phyloP scores from a whole-genome alignment of 148 eudicot genomes.

The Limonium bicolor region DNA sequence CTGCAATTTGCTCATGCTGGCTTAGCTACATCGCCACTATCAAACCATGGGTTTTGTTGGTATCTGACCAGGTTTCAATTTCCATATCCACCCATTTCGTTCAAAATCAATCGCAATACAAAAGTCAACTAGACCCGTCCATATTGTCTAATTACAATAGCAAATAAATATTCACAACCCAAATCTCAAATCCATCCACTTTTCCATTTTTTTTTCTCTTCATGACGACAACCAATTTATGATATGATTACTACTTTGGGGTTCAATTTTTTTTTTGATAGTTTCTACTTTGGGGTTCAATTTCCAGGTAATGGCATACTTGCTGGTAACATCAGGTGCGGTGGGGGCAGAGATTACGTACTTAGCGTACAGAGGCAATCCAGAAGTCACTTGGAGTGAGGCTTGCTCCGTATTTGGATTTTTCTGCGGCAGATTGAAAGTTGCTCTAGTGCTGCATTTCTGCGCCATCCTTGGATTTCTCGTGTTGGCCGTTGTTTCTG shows the following conservation, averaged over 20 bases:
- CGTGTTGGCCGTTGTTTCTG: constrained; percentile 50
- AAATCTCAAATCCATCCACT: too few species aligned
- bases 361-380: constrained; percentile 59
- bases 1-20: constrained; percentile 47
- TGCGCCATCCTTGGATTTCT: constrained; percentile 49
- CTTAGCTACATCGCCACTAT: constrained; percentile 21
- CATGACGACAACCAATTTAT: too few species aligned
- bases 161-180: too few species aligned
- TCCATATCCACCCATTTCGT: too few species aligned
- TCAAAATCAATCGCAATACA: too few species aligned
- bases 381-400: constrained; percentile 64
- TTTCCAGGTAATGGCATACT: constrained; percentile 75
- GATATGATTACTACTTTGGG: too few species aligned
- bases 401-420: constrained; percentile 64
- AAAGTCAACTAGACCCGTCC: too few species aligned
- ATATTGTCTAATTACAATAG: too few species aligned
- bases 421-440: constrained; percentile 50
- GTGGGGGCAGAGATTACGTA: constrained; percentile 47
- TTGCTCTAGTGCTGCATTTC: constrained; percentile 41
- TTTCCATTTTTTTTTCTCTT: too few species aligned
- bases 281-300: too few species aligned
- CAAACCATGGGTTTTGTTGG: constrained; percentile 54
- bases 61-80: constrained; percentile 65
- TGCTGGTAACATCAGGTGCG: constrained; percentile 66
- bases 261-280: too few species aligned